A percentile compares a stretch with the other conserved stretches of the same genome.
Evolutionary conservation across 139 green algal genomes (phyloP).

Genomic region (Tetradesmus lagerheimii): DNA sequence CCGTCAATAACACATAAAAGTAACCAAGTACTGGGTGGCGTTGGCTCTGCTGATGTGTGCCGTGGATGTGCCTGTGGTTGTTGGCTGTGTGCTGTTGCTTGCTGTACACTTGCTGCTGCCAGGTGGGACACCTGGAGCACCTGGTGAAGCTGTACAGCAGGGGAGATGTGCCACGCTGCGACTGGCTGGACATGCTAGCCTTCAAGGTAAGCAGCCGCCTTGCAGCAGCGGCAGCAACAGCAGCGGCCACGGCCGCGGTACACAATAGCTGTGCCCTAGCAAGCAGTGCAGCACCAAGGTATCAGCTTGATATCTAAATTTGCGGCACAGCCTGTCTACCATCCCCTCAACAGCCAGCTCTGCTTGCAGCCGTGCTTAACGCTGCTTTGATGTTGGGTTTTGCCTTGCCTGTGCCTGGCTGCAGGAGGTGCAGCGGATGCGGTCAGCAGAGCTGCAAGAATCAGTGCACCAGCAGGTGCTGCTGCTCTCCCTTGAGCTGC

Average conservation of each 20-base stretch:
- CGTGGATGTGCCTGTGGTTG: not conserved
- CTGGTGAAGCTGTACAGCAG: constrained; percentile 79
- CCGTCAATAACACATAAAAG: too few relatives aligned
- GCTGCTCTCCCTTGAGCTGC: constrained; percentile 82
- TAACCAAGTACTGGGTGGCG: too few relatives aligned
- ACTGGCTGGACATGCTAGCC: constrained; percentile 90
- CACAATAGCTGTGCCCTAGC: not conserved
- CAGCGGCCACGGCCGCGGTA: not conserved
- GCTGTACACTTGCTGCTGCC: constrained; percentile 63
- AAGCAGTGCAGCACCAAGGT: too few relatives aligned
- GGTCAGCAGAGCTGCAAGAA: constrained; percentile 34
- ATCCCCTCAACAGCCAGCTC: too few relatives aligned
- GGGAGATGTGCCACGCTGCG: constrained; percentile 80
- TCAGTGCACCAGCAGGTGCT: constrained; percentile 40
- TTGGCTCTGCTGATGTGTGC: not conserved
- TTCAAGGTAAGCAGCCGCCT: constrained; percentile 56
- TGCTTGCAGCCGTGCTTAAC: too few relatives aligned
- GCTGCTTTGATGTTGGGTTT: too few relatives aligned
- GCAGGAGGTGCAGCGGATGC: constrained; percentile 41
- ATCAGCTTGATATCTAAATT: too few relatives aligned
- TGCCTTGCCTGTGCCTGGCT: not conserved
- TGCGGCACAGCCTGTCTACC: too few relatives aligned
- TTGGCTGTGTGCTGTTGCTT: not conserved
- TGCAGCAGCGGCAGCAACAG: not conserved
- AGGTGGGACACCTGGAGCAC: constrained; percentile 78